Evolutionary conservation across 139 green algal species (phyloP), one percentile per base, ranked within the genome.

Genomic region (Parachlorella kessleri): DNA sequence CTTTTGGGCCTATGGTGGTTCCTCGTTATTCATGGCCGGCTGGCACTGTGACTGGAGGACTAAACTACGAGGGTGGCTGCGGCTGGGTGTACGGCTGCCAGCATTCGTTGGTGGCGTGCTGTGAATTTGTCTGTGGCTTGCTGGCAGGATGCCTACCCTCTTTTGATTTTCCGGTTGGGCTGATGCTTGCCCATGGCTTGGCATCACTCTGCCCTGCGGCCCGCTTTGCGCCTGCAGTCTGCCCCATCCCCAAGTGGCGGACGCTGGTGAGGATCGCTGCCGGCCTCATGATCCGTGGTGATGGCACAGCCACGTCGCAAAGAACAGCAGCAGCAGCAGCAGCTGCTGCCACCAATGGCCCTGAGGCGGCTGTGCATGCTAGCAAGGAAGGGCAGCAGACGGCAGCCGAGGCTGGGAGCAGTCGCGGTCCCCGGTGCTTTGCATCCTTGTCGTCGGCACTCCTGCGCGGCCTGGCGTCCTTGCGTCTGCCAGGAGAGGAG

Each of bases 191-290:
- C 21, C 48, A 14, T 59, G 48, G 48, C 48, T 59, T 14, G 14
- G 48, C 48, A 59, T 59, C 48, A 59, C 48, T 59, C 48, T 59
- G 14, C 48, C 48, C 48, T 59, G 14, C 48, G 14, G 21, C 48
- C 48, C 48, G 21, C 48, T 14, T 18, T 59, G 48, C 21, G 48
- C 48, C 0, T 83, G 64, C 53, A 76, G 55, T 59, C 14, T 59
- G 48, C 48, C 71, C 68, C 6, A 24, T 83, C 8, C 78, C 78
- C 33, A 70, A 64, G 48, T 80, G 65, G 48, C 72, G 66, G 41
- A 75, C 63, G 32, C 72, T 83, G 42, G 26, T 80, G 64, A 68
- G 36, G 26, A 41, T 75, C 24, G 75, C 75, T 6, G 75, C 75
- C 1, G 75, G 75, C 8, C 66, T 66, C 66, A 81, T 81, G 75